Evolutionary conservation across 176 grass and related monocot species (phyloP), one percentile per base, ranked within the genome.

Genomic region (Bonia amplexicaulis): DNA sequence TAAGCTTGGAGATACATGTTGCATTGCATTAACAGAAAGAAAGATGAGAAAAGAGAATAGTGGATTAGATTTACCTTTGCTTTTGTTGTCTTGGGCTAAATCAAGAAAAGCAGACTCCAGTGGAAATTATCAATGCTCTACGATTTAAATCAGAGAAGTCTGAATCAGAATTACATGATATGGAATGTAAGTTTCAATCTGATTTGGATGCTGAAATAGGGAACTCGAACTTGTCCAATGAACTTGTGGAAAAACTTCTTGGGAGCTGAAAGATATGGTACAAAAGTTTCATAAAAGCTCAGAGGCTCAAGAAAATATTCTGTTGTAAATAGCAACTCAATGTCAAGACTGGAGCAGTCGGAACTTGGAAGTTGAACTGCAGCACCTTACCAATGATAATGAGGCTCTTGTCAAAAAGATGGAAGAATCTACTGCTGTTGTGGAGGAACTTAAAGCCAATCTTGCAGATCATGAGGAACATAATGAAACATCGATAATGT

Each of bases 221-320:
- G 54, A 95, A 95, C 16, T 61, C 93, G 82, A 85, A 90, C 51
- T 73, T 80, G 20, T 97, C 89, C 29, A 90, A 86, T 49, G 76
- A 77, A 74, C 80, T 85, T 41, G 84, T 92, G 33, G 85, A 87
- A 55, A 91, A 74, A 39, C 93, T 97, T 89, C 82, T 69, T 31
- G 80, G 67, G 93, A 95, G 79, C 79, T 95, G 67, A 87, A 91
- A 85, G 83, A 88, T 82, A 92, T 86, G 85, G 77, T 74, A 65
- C 74, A 93, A 63, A 93, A 95, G 67, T 75, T 93, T 84, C 86
- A 91, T 59, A 53, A 81, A 17, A 80, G 79, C 39, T 91, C 82
- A 77, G 89, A 93, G 82, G 62, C 74, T 86, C 88, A 92, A 88
- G 92, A 94, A 89, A 89, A 88, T 40, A 40, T 40, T 40, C 6